Percentiles rank a stretch among this genome's conserved stretches.
Conservation (phyloP, 306 rosid genomes). For the Alnus glutinosa region DNA sequence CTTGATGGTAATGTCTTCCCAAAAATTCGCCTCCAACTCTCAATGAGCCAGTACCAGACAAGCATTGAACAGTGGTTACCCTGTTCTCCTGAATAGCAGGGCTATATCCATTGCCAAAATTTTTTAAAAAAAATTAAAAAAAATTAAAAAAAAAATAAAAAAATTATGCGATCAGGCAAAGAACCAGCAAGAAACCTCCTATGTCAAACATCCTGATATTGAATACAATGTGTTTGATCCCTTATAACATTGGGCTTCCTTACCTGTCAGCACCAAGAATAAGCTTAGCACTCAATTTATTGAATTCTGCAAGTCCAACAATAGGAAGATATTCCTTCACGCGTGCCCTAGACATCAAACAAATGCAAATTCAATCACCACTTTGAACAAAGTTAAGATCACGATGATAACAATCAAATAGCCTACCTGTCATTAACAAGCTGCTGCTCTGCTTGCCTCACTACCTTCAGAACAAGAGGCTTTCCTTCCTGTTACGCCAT, state of each 20-base stretch:
- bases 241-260: background rate
- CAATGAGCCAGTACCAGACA: slow-evolving; percentile 97
- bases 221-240: background rate
- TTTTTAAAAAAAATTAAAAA: slow-evolving; percentile 7
- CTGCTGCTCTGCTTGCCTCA: slow-evolving; percentile 73
- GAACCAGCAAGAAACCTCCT: background rate
- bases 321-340: slow-evolving; percentile 91
- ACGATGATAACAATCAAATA: slow-evolving; percentile 22
- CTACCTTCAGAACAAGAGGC: slow-evolving; percentile 93
- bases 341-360: slow-evolving; percentile 56
- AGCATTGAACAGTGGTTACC: slow-evolving; percentile 82
- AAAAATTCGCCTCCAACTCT: slow-evolving; percentile 98
- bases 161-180: slow-evolving; percentile 5
- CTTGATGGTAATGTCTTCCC: slow-evolving; percentile 91
- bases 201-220: background rate
- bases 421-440: slow-evolving; percentile 72
- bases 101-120: slow-evolving; percentile 40
- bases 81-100: slow-evolving; percentile 88
- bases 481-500: slow-evolving; percentile 78
- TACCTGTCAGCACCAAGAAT: slow-evolving; percentile 96
- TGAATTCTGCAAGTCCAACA: slow-evolving; percentile 83
- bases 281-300: slow-evolving; percentile 88
- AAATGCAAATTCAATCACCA: slow-evolving; percentile 21
- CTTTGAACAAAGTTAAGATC: background rate
- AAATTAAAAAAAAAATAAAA: slow-evolving; percentile 7